Percentiles rank a stretch among this genome's conserved stretches.
These are phyloP conservation scores for Monosporascus sp. DNA, from an alignment of 2,329 filamentous ascomycete genomes.

Conservation along the genomic window DNA sequence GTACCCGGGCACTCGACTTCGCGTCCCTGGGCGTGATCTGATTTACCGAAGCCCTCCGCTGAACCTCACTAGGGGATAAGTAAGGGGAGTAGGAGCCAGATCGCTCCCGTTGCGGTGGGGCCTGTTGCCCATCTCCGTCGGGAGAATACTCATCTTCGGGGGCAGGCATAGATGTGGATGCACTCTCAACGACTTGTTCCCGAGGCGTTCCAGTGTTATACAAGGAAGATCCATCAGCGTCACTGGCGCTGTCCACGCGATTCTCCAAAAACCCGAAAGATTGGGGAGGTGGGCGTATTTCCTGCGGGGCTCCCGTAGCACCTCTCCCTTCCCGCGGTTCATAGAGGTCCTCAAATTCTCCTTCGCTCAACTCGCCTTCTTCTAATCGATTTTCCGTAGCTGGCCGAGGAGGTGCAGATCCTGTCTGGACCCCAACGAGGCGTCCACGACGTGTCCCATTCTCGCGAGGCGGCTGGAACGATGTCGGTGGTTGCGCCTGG, in stretches of 20 bases:
- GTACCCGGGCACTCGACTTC: conserved; percentile 2
- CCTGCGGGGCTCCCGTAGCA: background rate
- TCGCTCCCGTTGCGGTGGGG: conserved; percentile 33
- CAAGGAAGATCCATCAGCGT: conserved; percentile 27
- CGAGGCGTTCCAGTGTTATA: conserved; percentile 24
- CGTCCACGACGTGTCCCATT: background rate
- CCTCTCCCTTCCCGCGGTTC: conserved; percentile 31
- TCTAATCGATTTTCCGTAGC: conserved; percentile 36
- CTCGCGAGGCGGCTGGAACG: background rate
- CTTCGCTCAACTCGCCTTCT: conserved; percentile 74
- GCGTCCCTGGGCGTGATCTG: conserved; percentile 12
- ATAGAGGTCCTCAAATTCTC: conserved; percentile 54
- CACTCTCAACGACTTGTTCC: conserved; percentile 15
- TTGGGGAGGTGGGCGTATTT: conserved; percentile 3
- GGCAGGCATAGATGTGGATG: conserved; percentile 13
- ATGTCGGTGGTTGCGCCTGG: background rate
- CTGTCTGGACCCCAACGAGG: background rate
- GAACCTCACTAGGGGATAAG: conserved; percentile 44
- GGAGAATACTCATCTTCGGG: conserved; percentile 19
- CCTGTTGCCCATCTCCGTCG: conserved; percentile 21
- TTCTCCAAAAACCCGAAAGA: conserved; percentile 11
- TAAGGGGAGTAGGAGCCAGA: conserved; percentile 49
- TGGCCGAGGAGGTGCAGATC: background rate
- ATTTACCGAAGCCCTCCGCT: conserved; percentile 19
- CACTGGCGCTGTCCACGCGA: conserved; percentile 18